Evolutionary conservation across 306 rosid species (phyloP).

Genomic region (Sophora flavescens): DNA sequence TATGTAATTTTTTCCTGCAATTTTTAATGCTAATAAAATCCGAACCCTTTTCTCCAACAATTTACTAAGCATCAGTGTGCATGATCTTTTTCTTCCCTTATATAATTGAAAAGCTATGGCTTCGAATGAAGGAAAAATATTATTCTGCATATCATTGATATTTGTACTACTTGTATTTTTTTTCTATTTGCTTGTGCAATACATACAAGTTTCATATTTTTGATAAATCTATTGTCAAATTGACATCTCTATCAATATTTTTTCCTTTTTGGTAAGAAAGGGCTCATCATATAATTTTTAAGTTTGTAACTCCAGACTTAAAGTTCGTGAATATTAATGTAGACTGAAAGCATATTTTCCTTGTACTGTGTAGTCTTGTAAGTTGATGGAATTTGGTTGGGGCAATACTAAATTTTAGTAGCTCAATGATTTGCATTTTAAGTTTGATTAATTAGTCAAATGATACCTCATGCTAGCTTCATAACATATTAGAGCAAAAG

Average conservation of each 20-base stretch:
- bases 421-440: slow-evolving; percentile 14
- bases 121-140: slow-evolving; percentile 43
- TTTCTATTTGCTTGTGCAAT: slow-evolving; percentile 24
- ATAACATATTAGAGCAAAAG: not conserved
- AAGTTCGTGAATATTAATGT: not conserved
- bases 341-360: not conserved
- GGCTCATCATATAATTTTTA: not conserved
- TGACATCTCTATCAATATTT: not conserved
- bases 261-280: slow-evolving; percentile 12
- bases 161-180: slow-evolving; percentile 1
- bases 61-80: slow-evolving; percentile 28
- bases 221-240: not conserved
- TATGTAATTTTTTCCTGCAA: slow-evolving; percentile 40
- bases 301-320: not conserved
- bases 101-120: slow-evolving; percentile 14
- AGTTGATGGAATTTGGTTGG: slow-evolving; percentile 25
- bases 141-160: slow-evolving; percentile 8
- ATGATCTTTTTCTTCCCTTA: slow-evolving; percentile 21
- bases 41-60: slow-evolving; percentile 6
- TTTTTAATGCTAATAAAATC: slow-evolving; percentile 41
- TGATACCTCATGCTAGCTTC: not conserved
- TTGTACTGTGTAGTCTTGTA: not conserved
- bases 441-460: not conserved
- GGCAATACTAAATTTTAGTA: not conserved
- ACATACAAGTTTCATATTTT: slow-evolving; percentile 14